A percentile compares a stretch with the other conserved stretches of the same genome.
Conservation (phyloP, 2,329 filamentous ascomycete species). For the Verticillium alfalfae region DNA sequence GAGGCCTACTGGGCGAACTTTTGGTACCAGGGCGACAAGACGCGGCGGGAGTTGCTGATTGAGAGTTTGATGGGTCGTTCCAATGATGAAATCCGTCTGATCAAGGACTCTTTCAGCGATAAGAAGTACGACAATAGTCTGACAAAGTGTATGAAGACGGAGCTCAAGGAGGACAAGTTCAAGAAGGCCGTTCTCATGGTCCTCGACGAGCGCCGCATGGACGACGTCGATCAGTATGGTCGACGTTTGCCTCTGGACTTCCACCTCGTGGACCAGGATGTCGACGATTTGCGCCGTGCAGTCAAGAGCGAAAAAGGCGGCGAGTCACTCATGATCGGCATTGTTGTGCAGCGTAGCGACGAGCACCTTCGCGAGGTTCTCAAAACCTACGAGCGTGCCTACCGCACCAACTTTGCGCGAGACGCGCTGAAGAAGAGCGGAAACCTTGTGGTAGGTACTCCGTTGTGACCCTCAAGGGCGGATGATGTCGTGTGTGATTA, state of each 20-base stretch:
- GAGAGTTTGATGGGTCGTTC: constrained; percentile 86
- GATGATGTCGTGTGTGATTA: neutral
- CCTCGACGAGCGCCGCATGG: constrained; percentile 77
- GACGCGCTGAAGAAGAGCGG: constrained; percentile 84
- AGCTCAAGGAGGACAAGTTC: constrained; percentile 95
- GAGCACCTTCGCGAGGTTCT: constrained; percentile 76
- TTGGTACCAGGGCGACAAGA: constrained; percentile 88
- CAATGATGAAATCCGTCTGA: constrained; percentile 79
- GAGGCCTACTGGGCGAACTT: constrained; percentile 98
- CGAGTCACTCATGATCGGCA: constrained; percentile 79
- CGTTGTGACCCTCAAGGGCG: neutral
- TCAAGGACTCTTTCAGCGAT: constrained; percentile 85
- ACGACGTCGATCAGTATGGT: constrained; percentile 67
- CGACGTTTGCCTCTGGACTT: constrained; percentile 51
- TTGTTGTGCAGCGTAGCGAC: constrained; percentile 78
- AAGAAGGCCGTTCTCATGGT: constrained; percentile 80
- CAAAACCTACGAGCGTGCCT: constrained; percentile 66
- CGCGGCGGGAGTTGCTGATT: constrained; percentile 81
- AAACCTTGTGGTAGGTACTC: constrained; percentile 77
- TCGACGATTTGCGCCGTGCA: constrained; percentile 61
- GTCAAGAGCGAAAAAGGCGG: constrained; percentile 74
- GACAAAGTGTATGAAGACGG: constrained; percentile 80
- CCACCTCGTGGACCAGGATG: constrained; percentile 63
- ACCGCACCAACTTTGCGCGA: constrained; percentile 76
- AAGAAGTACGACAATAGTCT: constrained; percentile 85